phyloP scores from a whole-genome alignment of 306 rosid genomes.

The barrel medic (Medicago truncatula) region MtrunA17r5.0-ANR NC_053049.1:32634001-32634500 shows the following conservation, averaged over 20 bases:
- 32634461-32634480: conserved; percentile 13
- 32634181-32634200: conserved; percentile 22
- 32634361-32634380: conserved; percentile 87
- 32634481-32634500: neutral
- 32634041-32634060: conserved; percentile 19
- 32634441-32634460: conserved; percentile 3
- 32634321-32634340: conserved; percentile 75
- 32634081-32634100: neutral
- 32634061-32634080: conserved; percentile 3
- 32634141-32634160: conserved; percentile 2
- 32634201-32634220: conserved; percentile 15
- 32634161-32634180: conserved; percentile 4
- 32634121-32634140: conserved; percentile 1
- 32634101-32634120: conserved; percentile 23
- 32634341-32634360: conserved; percentile 82
- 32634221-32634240: neutral
- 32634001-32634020: conserved; percentile 20
- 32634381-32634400: conserved; percentile 88
- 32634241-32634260: conserved; percentile 27
- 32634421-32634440: conserved; percentile 68
- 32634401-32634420: conserved; percentile 96
- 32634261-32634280: conserved; percentile 29
- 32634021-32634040: conserved; percentile 17
- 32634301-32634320: conserved; percentile 22
- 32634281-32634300: conserved; percentile 28